Percentiles rank a stretch among this genome's conserved stretches.
phyloP scores from a whole-genome alignment of 169 alveolate species.

The Eimeria brunetti region DNA sequence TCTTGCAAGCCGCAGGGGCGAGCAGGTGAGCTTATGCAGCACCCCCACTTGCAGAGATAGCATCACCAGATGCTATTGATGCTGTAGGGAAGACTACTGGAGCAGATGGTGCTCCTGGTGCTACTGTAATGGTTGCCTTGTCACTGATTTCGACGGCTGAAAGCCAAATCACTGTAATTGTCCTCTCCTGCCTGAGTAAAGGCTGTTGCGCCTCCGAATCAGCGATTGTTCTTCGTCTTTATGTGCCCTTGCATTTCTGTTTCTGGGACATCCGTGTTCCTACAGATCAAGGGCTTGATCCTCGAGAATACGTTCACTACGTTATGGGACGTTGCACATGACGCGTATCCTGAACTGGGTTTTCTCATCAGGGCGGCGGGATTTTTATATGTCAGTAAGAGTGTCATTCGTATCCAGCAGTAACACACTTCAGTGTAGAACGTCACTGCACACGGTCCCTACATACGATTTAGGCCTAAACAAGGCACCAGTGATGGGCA shows the following conservation, averaged over 20 bases:
- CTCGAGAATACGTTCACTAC: constrained; percentile 89
- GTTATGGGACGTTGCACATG: constrained; percentile 76
- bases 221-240: neutral
- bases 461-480: neutral
- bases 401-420: neutral
- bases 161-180: neutral
- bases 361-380: neutral
- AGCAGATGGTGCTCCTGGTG: neutral
- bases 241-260: neutral
- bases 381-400: constrained; percentile 12
- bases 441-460: neutral
- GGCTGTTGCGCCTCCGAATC: neutral
- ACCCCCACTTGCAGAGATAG: neutral
- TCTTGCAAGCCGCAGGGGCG: constrained; percentile 76
- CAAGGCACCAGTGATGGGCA: neutral
- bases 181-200: neutral
- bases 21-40: constrained; percentile 20
- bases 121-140: neutral
- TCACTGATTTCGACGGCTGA: neutral
- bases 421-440: neutral
- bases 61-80: neutral
- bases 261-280: neutral
- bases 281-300: constrained; percentile 83
- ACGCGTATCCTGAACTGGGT: constrained; percentile 67
- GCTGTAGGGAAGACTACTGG: neutral